Base-by-base conservation (phyloP, 1,139 yeast species). In the Hemisphaericaspora xylanilytica region DNA sequence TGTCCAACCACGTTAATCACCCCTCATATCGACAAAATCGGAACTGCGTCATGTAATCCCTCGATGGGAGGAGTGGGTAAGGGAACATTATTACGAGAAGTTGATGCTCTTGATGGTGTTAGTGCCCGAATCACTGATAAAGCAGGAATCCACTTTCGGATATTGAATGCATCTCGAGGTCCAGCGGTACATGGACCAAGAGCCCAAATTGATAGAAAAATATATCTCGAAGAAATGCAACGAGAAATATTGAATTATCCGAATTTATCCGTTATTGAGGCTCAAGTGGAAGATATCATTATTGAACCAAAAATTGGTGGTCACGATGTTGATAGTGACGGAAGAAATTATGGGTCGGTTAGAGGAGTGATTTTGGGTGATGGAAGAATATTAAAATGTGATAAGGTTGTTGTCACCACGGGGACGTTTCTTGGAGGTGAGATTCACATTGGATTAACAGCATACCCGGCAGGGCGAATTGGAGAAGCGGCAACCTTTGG, bases 131-230 rank as follows among this genome's bases (percentile, higher is more conserved):
- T 92, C 13, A 90, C 94, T 2, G 99, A 94, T 61, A 70, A 75
- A 51, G 95, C 98, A 0, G 98, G 98, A 0, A 86, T 90, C 28
- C 96, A 90, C 58, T 94, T 84, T 61, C 88, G 87, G 56, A 81
- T 89, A 43, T 68, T 94, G 44, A 94, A 94, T 59, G 75, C 84
- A 34, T 85, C 96, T 3, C 78, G 88, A 49, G 99, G 99, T 0
- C 88, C 97, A 0, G 98, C 98, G 0, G 98, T 90, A 1, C 95
- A 97, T 86, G 98, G 98, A 0, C 97, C 97, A 5, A 65, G 99
- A 43, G 97, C 97, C 1, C 98, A 94, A 59, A 92, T 94, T 24
- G 98, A 94, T 59, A 69, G 99, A 46, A 68, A 78, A 36, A 73
- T 90, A 3, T 94, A 92, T 58, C 67, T 85, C 52, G 56, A 60